Base-by-base conservation (phyloP, 2,329 filamentous ascomycete species). In the Aspergillus oerlinghausenensis region DNA sequence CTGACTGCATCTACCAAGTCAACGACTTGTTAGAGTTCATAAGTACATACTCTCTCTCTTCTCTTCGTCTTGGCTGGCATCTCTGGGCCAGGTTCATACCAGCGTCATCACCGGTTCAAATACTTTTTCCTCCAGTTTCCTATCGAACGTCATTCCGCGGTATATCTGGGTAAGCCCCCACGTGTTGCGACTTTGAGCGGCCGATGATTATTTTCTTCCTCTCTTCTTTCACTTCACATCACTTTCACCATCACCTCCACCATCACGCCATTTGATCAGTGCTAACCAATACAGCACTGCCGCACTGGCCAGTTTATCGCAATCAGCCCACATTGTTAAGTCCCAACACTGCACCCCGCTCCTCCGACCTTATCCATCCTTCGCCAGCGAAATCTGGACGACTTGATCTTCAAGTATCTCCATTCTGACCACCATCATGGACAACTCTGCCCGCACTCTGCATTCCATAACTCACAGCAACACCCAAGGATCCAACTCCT, bases 111-210 rank as follows among this genome's bases (percentile, higher is more conserved):
- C 42, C 32, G 42, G 42, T 23, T 45, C 21, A 11, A 1, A 45
- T 45, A 45, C 42, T 45, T 45, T 45, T 45, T 54, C 43, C 45
- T 26, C 43, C 45, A 51, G 40, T 14, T 57, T 6, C 43, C 23
- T 62, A 42, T 55, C 56, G 59, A 59, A 66, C 63, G 65, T 65
- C 61, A 65, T 67, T 52, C 62, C 56, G 58, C 60, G 58, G 57
- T 55, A 29, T 48, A 49, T 56, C 50, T 54, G 48, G 43, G 25
- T 40, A 42, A 47, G 48, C 63, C 65, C 43, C 61, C 63, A 66
- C 63, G 62, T 63, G 59, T 60, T 54, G 53, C 32, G 32, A 38
- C 32, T 17, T 38, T 38, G 32, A 38, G 2, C 29, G 14, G 32
- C 14, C 32, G 32, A 38, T 38, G 28, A 49, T 29, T 43, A 50